phyloP scores from a whole-genome alignment of 306 rosid genomes.

The Acacia confusa region DNA sequence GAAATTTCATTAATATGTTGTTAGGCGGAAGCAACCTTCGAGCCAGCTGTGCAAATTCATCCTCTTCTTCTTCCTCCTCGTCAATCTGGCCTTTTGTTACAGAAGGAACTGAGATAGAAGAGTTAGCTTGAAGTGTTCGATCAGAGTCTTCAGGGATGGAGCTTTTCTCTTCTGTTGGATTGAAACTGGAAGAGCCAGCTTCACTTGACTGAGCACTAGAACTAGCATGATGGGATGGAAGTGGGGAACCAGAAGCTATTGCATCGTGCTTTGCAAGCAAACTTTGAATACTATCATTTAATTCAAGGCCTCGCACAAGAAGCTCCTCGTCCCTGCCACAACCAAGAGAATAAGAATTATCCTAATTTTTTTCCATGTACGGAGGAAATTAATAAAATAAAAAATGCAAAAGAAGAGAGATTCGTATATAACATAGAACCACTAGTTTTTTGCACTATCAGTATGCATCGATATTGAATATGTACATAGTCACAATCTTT shows the following conservation, averaged over 20 bases:
- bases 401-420: background rate
- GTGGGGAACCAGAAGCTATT: slow-evolving; percentile 76
- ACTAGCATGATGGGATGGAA: slow-evolving; percentile 53
- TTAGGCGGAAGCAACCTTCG: slow-evolving; percentile 61
- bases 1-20: background rate
- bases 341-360: slow-evolving; percentile 25
- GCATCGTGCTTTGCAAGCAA: slow-evolving; percentile 92
- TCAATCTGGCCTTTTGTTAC: slow-evolving; percentile 43
- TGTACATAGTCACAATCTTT: background rate
- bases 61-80: slow-evolving; percentile 88
- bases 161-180: slow-evolving; percentile 47
- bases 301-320: slow-evolving; percentile 89
- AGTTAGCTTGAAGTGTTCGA: slow-evolving; percentile 48
- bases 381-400: background rate
- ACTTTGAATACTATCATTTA: slow-evolving; percentile 78
- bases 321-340: slow-evolving; percentile 86
- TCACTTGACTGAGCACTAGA: slow-evolving; percentile 46
- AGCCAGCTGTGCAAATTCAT: slow-evolving; percentile 93
- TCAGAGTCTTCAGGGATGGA: slow-evolving; percentile 43
- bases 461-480: background rate
- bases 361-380: background rate
- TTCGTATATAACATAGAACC: background rate
- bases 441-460: background rate
- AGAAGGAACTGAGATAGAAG: slow-evolving; percentile 37
- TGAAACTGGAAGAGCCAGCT: slow-evolving; percentile 45